Evolutionary conservation across 345 rosid species (phyloP).

Genomic region (Sonneratia alba): DNA sequence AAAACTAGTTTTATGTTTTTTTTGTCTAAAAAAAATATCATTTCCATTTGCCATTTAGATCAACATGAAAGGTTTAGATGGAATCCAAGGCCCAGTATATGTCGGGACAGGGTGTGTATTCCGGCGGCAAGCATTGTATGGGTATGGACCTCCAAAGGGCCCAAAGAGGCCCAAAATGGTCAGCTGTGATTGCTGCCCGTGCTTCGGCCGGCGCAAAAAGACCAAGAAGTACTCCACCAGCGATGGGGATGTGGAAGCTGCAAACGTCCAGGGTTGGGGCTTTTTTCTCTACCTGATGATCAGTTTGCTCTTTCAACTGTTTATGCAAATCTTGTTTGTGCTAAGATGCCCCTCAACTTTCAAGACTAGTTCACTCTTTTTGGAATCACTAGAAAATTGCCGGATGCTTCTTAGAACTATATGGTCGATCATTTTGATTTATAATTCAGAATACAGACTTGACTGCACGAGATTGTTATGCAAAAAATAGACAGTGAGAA

Average conservation of each 20-base stretch:
- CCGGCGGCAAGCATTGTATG: constrained; percentile 89
- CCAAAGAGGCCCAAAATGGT: constrained; percentile 95
- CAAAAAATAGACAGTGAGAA: too few relatives aligned
- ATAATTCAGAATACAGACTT: too few relatives aligned
- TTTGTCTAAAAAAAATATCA: not conserved
- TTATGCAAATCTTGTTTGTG: not conserved
- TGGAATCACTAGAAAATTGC: too few relatives aligned
- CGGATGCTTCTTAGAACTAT: too few relatives aligned
- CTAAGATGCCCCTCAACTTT: too few relatives aligned
- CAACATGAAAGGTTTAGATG: constrained; percentile 79
- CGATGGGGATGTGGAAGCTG: constrained; percentile 37
- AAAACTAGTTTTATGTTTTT: too few relatives aligned
- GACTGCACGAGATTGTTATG: too few relatives aligned
- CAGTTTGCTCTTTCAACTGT: not conserved
- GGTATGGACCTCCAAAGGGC: constrained; percentile 84
- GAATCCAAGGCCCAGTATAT: constrained; percentile 91
- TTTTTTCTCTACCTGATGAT: too few relatives aligned
- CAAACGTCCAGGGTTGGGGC: constrained; percentile 46
- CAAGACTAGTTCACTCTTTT: too few relatives aligned
- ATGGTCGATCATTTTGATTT: too few relatives aligned
- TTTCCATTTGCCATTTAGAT: constrained; percentile 27
- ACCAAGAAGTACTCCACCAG: constrained; percentile 31
- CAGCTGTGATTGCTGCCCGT: constrained; percentile 92
- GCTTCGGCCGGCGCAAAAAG: constrained; percentile 79
- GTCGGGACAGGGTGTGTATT: constrained; percentile 98